A percentile compares a stretch with the other conserved stretches of the same genome.
phyloP scores from a whole-genome alignment of 2,329 filamentous ascomycete species.

The Aspergillus quadricinctus region DNA sequence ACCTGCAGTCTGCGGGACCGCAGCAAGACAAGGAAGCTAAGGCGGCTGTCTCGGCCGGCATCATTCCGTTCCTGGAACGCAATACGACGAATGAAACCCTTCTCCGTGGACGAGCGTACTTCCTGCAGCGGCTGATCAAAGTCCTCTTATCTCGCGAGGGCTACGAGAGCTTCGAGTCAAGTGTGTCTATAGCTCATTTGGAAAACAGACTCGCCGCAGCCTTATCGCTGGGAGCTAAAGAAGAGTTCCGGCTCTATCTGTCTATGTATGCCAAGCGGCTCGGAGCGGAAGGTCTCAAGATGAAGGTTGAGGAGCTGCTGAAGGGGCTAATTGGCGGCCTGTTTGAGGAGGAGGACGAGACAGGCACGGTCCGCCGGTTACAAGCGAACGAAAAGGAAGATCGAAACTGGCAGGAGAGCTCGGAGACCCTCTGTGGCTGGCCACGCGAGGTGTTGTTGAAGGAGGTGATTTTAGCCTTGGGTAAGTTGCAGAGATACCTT shows the following conservation, averaged over 20 bases:
- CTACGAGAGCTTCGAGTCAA: conserved; percentile 86
- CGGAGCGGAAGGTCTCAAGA: conserved; percentile 78
- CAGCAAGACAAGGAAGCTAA: conserved; percentile 52
- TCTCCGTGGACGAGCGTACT: conserved; percentile 85
- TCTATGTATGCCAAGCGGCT: conserved; percentile 97
- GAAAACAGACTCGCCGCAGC: conserved; percentile 93
- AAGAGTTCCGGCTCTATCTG: conserved; percentile 93
- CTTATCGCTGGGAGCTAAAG: conserved; percentile 74
- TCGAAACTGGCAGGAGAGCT: conserved; percentile 44
- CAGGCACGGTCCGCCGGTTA: conserved; percentile 23
- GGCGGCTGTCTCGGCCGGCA: conserved; percentile 72
- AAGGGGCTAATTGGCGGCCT: conserved; percentile 73
- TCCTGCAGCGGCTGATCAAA: conserved; percentile 87
- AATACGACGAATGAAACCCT: conserved; percentile 93
- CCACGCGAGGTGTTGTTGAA: conserved; percentile 80
- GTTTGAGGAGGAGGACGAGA: conserved; percentile 54
- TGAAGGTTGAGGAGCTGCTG: conserved; percentile 89
- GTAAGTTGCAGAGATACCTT: conserved; percentile 49
- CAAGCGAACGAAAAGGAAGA: conserved; percentile 37
- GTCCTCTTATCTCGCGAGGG: conserved; percentile 81
- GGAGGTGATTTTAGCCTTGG: conserved; percentile 87
- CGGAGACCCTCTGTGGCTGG: conserved; percentile 83
- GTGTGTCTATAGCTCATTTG: conserved; percentile 86
- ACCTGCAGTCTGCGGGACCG: conserved; percentile 67
- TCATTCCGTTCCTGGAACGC: conserved; percentile 87